Evolutionary conservation across 2,329 filamentous ascomycete species (phyloP).

Genomic region (Penicillium hordei): DNA sequence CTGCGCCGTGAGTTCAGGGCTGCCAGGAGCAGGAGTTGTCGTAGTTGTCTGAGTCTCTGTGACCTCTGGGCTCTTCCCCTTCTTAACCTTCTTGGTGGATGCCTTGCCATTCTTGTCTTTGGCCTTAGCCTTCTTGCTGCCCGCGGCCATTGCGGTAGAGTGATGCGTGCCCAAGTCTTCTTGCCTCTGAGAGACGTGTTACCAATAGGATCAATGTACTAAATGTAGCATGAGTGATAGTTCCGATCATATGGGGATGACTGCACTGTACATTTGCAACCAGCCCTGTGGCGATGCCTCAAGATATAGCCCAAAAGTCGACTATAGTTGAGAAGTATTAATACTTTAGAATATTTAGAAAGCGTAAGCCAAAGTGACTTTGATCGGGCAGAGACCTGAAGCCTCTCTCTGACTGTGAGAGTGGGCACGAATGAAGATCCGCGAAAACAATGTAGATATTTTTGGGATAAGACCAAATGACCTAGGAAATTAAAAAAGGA

Average conservation of each 20-base stretch:
- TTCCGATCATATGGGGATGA: conserved; percentile 31
- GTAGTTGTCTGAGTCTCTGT: conserved; percentile 26
- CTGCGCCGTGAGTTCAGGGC: conserved; percentile 19
- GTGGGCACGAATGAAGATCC: conserved; percentile 36
- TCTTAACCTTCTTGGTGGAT: conserved; percentile 36
- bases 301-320: conserved; percentile 35
- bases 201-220: conserved; percentile 30
- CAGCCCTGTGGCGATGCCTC: conserved; percentile 26
- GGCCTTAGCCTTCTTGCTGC: conserved; percentile 35
- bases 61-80: conserved; percentile 33
- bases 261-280: conserved; percentile 35
- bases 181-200: conserved; percentile 30
- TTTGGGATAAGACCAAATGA: conserved; percentile 27
- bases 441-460: conserved; percentile 31
- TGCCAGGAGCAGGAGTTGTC: conserved; percentile 22
- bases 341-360: conserved; percentile 18
- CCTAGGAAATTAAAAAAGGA: conserved; percentile 12
- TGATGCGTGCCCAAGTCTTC: conserved; percentile 35
- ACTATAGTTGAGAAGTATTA: conserved; percentile 21
- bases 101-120: conserved; percentile 31
- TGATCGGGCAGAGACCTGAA: conserved; percentile 24
- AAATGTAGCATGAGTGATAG: conserved; percentile 26
- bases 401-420: conserved; percentile 20
- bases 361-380: conserved; percentile 19
- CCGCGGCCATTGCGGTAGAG: conserved; percentile 28